Conservation (phyloP, 1,284 basidiomycete species). For the Cutaneotrichosporon sp. region DNA sequence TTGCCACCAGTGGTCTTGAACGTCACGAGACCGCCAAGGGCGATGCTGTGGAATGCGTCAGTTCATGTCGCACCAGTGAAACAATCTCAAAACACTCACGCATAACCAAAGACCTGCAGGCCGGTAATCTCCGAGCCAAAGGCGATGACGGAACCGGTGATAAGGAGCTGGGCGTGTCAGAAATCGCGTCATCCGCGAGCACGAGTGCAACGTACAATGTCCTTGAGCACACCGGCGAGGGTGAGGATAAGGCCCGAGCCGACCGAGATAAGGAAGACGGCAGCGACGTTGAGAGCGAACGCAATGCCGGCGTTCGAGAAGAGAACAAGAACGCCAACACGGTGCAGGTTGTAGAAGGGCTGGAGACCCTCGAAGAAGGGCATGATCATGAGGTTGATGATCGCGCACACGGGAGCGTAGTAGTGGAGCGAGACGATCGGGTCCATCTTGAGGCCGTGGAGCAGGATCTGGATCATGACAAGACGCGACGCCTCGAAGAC, state of each 20-base stretch:
- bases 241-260: constrained; percentile 85
- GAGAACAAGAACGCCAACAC: constrained; percentile 70
- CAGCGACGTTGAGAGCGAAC: constrained; percentile 80
- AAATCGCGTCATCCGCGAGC: neutral
- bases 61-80: neutral
- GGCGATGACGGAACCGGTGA: constrained; percentile 78
- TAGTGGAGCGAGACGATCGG: constrained; percentile 93
- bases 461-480: constrained; percentile 91
- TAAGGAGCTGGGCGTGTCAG: constrained; percentile 57
- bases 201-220: constrained; percentile 46
- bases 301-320: constrained; percentile 81
- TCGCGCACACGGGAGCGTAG: constrained; percentile 91
- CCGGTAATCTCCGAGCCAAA: constrained; percentile 74
- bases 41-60: constrained; percentile 37
- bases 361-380: constrained; percentile 85
- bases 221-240: constrained; percentile 90
- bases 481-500: constrained; percentile 58
- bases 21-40: constrained; percentile 41
- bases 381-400: constrained; percentile 75
- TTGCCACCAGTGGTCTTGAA: constrained; percentile 48
- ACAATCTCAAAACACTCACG: constrained; percentile 22
- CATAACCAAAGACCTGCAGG: constrained; percentile 75
- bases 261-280: constrained; percentile 88
- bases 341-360: constrained; percentile 70
- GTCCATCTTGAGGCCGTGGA: constrained; percentile 96